These are phyloP conservation scores for Tremellales sp. DNA, from an alignment of 1,284 basidiomycete genomes.

Conservation along the genomic window DNA sequence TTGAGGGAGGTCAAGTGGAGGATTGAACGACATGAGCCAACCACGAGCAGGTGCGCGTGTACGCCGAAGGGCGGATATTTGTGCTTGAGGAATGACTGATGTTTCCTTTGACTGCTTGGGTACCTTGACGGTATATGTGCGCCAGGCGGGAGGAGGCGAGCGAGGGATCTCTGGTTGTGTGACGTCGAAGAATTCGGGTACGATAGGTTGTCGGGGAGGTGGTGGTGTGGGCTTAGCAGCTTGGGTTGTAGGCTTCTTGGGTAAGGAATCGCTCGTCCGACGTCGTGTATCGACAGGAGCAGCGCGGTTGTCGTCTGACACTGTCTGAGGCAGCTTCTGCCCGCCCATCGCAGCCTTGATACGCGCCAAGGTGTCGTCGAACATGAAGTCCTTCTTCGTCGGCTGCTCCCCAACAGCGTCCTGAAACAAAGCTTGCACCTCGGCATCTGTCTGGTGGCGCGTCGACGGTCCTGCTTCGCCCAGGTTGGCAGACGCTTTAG, in stretches of 20 bases:
- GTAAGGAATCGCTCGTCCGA: too few relatives aligned
- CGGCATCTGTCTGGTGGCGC: neutral
- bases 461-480: slow-evolving; percentile 1
- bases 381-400: slow-evolving; percentile 56
- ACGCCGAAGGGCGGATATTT: neutral
- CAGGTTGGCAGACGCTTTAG: neutral
- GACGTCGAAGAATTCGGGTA: slow-evolving; percentile 32
- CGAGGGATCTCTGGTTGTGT: slow-evolving; percentile 37
- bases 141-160: slow-evolving; percentile 54
- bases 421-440: neutral
- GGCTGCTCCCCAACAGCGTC: neutral
- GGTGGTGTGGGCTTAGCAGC: slow-evolving; percentile 12
- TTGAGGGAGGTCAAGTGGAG: slow-evolving; percentile 64
- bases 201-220: slow-evolving; percentile 12
- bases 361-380: slow-evolving; percentile 80
- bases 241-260: too few relatives aligned
- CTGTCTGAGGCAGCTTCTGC: slow-evolving; percentile 49
- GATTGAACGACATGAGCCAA: slow-evolving; percentile 62
- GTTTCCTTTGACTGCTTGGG: slow-evolving; percentile 49
- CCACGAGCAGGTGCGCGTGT: neutral
- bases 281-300: too few relatives aligned
- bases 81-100: slow-evolving; percentile 5
- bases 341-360: slow-evolving; percentile 70
- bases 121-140: slow-evolving; percentile 57
- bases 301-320: too few relatives aligned